Evolutionary conservation across 73 alveolate genomes (phyloP).

Genomic region (Tetrahymena thermophila): DNA sequence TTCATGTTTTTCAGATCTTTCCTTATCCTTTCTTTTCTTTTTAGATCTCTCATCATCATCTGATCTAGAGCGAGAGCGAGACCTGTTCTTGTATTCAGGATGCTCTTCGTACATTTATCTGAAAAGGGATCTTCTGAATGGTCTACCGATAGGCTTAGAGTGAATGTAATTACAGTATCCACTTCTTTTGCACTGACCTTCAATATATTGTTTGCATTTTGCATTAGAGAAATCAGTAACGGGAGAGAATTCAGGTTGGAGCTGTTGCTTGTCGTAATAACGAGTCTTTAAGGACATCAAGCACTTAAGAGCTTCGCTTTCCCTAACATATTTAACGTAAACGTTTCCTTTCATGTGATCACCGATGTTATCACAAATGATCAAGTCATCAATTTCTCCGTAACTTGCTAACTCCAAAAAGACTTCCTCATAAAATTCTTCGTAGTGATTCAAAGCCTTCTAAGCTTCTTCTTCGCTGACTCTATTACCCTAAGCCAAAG

Average conservation of each 20-base stretch:
- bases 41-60: constrained; percentile 56
- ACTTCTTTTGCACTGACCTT: constrained; percentile 98
- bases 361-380: constrained; percentile 98
- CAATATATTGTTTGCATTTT: constrained; percentile 95
- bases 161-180: constrained; percentile 99
- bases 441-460: constrained; percentile 93
- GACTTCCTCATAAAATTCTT: constrained; percentile 97
- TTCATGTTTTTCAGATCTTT: constrained; percentile 48
- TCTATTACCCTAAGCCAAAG: constrained; percentile 67
- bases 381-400: constrained; percentile 98
- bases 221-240: constrained; percentile 98
- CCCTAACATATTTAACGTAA: constrained; percentile 92
- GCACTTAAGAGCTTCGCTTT: constrained; percentile 94
- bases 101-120: constrained; percentile 97
- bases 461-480: constrained; percentile 74
- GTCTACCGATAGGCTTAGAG: constrained; percentile 89
- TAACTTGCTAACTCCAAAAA: constrained; percentile 91
- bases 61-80: constrained; percentile 54
- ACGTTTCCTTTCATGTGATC: constrained; percentile 99
- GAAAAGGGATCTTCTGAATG: constrained; percentile 75
- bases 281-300: constrained; percentile 86
- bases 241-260: constrained; percentile 90
- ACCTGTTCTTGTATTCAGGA: constrained; percentile 89
- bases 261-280: constrained; percentile 85
- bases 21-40: constrained; percentile 57